Conservation (phyloP, 2,329 filamentous ascomycete genomes). For the Botrytis paeoniae region DNA sequence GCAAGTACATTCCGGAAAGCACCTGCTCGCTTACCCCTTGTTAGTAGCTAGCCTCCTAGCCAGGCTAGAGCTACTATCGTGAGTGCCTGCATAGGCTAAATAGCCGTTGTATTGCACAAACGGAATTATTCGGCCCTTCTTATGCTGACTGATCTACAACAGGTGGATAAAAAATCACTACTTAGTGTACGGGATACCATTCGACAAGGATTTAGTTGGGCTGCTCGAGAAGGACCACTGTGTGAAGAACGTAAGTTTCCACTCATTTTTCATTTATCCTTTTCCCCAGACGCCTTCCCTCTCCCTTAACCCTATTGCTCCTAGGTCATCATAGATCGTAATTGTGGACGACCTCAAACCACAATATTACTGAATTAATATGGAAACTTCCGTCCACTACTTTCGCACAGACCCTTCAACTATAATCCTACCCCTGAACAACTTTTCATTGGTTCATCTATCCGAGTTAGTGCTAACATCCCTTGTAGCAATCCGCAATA, state of each 20-base stretch:
- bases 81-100: slow-evolving; percentile 9
- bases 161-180: slow-evolving; percentile 89
- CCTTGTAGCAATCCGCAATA: slow-evolving; percentile 81
- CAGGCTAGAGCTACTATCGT: not conserved
- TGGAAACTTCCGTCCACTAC: slow-evolving; percentile 13
- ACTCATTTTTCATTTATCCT: slow-evolving; percentile 25
- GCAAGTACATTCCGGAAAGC: slow-evolving; percentile 43
- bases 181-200: slow-evolving; percentile 87
- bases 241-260: slow-evolving; percentile 87
- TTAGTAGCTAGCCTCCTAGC: not conserved
- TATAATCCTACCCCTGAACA: not conserved
- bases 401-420: not conserved
- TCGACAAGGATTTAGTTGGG: slow-evolving; percentile 95
- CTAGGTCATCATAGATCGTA: not conserved
- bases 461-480: slow-evolving; percentile 34
- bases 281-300: slow-evolving; percentile 9
- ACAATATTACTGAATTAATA: slow-evolving; percentile 5
- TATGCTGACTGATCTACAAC: slow-evolving; percentile 31
- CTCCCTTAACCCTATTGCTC: not conserved
- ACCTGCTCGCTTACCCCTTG: slow-evolving; percentile 3
- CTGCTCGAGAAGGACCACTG: slow-evolving; percentile 87
- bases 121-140: slow-evolving; percentile 29
- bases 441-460: slow-evolving; percentile 26
- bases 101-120: slow-evolving; percentile 6
- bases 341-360: not conserved